These are phyloP conservation scores for Striga asiatica DNA, from an alignment of 257 asterid species.

Conservation along the genomic window DNA sequence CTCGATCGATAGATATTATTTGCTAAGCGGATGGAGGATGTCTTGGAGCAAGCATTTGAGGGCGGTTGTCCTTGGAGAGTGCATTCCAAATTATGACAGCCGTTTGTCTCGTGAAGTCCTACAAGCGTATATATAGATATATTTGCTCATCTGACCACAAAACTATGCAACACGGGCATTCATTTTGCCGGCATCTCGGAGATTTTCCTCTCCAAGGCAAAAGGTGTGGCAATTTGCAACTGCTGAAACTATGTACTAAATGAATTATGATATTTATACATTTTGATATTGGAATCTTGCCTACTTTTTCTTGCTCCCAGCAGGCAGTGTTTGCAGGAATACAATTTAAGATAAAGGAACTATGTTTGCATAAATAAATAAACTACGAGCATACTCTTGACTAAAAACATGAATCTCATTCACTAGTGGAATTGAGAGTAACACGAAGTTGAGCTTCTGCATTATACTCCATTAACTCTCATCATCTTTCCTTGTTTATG, in stretches of 20 bases:
- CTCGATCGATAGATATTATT: slow-evolving; percentile 61
- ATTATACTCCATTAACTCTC: too few species aligned
- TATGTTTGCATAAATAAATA: too few species aligned
- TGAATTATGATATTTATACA: neutral
- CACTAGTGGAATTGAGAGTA: too few species aligned
- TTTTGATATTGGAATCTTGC: neutral
- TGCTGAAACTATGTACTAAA: neutral
- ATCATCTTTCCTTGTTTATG: neutral
- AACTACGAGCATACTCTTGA: too few species aligned
- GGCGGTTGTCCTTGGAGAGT: slow-evolving; percentile 93
- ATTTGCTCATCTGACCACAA: neutral
- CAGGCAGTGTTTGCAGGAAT: too few species aligned
- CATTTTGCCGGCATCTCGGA: neutral
- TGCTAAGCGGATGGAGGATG: slow-evolving; percentile 96
- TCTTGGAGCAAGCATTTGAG: slow-evolving; percentile 90
- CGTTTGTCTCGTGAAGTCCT: neutral
- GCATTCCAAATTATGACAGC: slow-evolving; percentile 64
- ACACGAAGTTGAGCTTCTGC: too few species aligned
- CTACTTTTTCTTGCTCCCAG: too few species aligned
- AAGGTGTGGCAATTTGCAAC: neutral
- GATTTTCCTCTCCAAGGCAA: neutral
- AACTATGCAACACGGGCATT: neutral
- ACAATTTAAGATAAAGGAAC: too few species aligned
- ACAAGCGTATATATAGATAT: neutral
- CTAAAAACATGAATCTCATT: too few species aligned